These are phyloP conservation scores for Ganoderma meredithae DNA, from an alignment of 1,284 basidiomycete genomes.

Conservation along the genomic window DNA sequence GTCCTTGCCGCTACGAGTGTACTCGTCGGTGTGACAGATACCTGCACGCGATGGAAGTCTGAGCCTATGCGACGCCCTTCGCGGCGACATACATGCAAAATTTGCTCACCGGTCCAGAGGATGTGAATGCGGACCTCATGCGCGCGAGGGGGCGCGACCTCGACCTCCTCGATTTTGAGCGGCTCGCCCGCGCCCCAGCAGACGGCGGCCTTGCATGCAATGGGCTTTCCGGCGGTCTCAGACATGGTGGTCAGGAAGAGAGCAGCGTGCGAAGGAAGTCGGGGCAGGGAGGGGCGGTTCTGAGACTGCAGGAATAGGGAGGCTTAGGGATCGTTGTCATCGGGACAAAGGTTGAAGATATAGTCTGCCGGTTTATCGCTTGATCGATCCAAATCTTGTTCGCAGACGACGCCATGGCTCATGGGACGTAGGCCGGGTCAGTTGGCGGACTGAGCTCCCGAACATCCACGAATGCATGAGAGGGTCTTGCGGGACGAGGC, in stretches of 20 bases:
- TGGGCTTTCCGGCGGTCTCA: slow-evolving; percentile 74
- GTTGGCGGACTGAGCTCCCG: slow-evolving; percentile 3
- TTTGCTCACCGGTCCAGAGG: slow-evolving; percentile 79
- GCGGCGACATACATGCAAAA: background rate
- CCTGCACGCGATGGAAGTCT: slow-evolving; percentile 52
- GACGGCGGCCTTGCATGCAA: slow-evolving; percentile 94
- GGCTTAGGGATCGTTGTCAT: slow-evolving; percentile 18
- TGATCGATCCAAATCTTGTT: slow-evolving; percentile 32
- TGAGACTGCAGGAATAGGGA: slow-evolving; percentile 9
- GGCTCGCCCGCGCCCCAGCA: slow-evolving; percentile 96
- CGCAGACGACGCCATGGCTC: background rate
- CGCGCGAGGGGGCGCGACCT: slow-evolving; percentile 90
- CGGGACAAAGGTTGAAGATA: slow-evolving; percentile 26
- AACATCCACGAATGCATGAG: slow-evolving; percentile 15
- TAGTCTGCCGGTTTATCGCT: slow-evolving; percentile 36
- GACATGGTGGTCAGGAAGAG: slow-evolving; percentile 55
- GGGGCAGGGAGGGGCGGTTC: background rate
- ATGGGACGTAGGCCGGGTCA: slow-evolving; percentile 17
- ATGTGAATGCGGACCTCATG: slow-evolving; percentile 96
- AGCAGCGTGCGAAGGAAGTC: slow-evolving; percentile 10
- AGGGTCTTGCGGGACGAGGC: slow-evolving; percentile 23
- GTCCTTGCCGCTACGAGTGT: slow-evolving; percentile 96
- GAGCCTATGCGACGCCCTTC: background rate
- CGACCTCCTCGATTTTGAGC: slow-evolving; percentile 90
- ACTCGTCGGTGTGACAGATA: slow-evolving; percentile 98